phyloP scores from a whole-genome alignment of 768 basidiomycete species.

The Polyporus arcularius region DNA sequence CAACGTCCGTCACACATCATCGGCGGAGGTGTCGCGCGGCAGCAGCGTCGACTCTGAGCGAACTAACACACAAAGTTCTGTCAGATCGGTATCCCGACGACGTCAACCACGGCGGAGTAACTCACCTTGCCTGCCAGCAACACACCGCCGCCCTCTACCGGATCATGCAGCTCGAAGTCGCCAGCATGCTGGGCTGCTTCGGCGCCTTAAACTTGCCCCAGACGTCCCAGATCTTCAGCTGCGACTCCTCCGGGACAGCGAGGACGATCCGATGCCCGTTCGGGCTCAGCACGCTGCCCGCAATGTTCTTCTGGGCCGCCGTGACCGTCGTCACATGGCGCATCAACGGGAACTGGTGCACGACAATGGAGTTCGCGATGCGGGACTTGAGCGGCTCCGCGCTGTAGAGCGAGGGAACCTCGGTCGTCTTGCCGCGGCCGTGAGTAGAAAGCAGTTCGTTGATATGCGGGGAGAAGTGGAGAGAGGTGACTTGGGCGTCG shows the following conservation, averaged over 20 bases:
- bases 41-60: background rate
- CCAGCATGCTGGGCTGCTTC: conserved; percentile 12
- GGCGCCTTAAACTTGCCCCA: conserved; percentile 46
- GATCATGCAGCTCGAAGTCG: conserved; percentile 8
- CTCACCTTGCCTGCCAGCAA: background rate
- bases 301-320: conserved; percentile 50
- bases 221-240: conserved; percentile 64
- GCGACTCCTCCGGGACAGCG: conserved; percentile 63
- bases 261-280: conserved; percentile 56
- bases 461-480: conserved; percentile 77
- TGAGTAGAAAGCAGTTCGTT: conserved; percentile 88
- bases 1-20: background rate
- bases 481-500: conserved; percentile 63
- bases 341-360: conserved; percentile 63
- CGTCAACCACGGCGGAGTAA: too few species aligned
- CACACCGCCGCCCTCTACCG: background rate
- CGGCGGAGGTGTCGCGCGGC: background rate
- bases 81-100: too few species aligned
- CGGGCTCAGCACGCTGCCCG: conserved; percentile 55
- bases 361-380: conserved; percentile 40
- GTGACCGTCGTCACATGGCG: conserved; percentile 53
- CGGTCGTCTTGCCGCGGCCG: conserved; percentile 46
- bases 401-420: conserved; percentile 6
- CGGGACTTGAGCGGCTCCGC: conserved; percentile 11
- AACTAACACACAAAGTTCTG: background rate